These are phyloP conservation scores for Albizia julibrissin DNA, from an alignment of 306 rosid species.

Conservation along the genomic window DNA sequence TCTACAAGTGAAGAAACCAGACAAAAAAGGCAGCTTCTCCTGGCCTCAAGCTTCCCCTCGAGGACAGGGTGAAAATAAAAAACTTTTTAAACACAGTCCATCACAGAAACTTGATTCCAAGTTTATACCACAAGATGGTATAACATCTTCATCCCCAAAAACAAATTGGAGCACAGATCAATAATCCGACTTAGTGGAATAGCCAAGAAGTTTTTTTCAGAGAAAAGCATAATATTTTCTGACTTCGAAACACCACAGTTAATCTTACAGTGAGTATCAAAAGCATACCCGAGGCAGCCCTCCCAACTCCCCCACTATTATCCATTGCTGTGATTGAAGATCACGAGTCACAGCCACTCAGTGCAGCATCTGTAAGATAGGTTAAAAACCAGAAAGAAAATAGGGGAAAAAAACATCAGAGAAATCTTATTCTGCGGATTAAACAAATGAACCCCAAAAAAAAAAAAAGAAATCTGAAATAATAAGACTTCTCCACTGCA, in stretches of 20 bases:
- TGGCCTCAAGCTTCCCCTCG: background rate
- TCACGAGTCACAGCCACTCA: slow-evolving; percentile 45
- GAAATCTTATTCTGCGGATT: slow-evolving; percentile 4
- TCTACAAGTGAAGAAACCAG: slow-evolving; percentile 4
- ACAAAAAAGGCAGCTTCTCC: slow-evolving; percentile 15
- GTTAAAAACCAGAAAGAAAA: slow-evolving; percentile 25
- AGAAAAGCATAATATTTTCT: slow-evolving; percentile 7
- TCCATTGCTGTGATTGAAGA: slow-evolving; percentile 41
- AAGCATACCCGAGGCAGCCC: slow-evolving; percentile 71
- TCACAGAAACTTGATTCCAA: background rate
- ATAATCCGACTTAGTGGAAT: background rate
- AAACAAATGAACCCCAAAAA: slow-evolving; percentile 23
- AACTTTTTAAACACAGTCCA: background rate
- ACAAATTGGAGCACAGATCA: background rate
- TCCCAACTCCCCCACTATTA: slow-evolving; percentile 56
- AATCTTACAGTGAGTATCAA: slow-evolving; percentile 17
- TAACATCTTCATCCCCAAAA: background rate
- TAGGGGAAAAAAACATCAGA: background rate
- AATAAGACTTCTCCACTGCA: background rate
- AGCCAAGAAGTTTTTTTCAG: background rate
- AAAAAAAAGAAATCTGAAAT: background rate
- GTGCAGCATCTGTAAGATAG: slow-evolving; percentile 30
- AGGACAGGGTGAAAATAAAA: background rate
- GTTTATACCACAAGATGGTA: background rate
- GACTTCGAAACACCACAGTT: slow-evolving; percentile 15